These are phyloP conservation scores for Alternaria metachromatica DNA, from an alignment of 2,329 filamentous ascomycete genomes.

Conservation along the genomic window DNA sequence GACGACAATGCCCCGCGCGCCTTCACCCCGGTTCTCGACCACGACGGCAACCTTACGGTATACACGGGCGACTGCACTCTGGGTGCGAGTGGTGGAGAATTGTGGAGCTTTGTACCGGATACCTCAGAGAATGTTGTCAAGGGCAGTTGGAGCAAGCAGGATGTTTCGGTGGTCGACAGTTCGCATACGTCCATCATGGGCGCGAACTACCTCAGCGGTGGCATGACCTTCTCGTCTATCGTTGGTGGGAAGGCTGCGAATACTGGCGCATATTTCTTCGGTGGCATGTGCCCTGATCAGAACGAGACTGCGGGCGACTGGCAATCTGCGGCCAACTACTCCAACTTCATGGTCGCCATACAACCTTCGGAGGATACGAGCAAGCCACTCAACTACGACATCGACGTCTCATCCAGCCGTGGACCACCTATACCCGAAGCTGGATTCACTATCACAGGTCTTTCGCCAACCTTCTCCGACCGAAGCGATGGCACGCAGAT, in stretches of 20 bases:
- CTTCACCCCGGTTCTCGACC: constrained; percentile 72
- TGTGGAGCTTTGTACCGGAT: constrained; percentile 72
- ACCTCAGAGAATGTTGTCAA: constrained; percentile 52
- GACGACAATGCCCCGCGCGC: constrained; percentile 58
- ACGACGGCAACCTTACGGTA: constrained; percentile 73
- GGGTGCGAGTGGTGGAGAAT: constrained; percentile 56
- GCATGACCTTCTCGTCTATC: constrained; percentile 72
- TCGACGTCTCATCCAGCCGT: constrained; percentile 58
- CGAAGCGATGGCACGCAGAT: constrained; percentile 66
- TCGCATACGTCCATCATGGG: constrained; percentile 49
- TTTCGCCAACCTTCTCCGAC: constrained; percentile 74
- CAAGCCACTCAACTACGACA: constrained; percentile 54
- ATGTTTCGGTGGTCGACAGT: constrained; percentile 44
- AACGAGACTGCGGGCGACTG: constrained; percentile 58
- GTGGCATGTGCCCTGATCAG: constrained; percentile 79
- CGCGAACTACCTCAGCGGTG: constrained; percentile 64
- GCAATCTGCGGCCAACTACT: constrained; percentile 76
- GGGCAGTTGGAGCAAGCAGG: constrained; percentile 62
- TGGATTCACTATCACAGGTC: constrained; percentile 80
- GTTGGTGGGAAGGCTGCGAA: constrained; percentile 61
- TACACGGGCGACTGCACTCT: constrained; percentile 75
- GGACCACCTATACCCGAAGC: constrained; percentile 80
- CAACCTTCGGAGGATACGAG: constrained; percentile 50
- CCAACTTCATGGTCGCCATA: constrained; percentile 77
- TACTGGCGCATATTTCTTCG: constrained; percentile 75